Base-by-base conservation (phyloP, 2,329 filamentous ascomycete species). In the Trichophyton rubrum region DNA sequence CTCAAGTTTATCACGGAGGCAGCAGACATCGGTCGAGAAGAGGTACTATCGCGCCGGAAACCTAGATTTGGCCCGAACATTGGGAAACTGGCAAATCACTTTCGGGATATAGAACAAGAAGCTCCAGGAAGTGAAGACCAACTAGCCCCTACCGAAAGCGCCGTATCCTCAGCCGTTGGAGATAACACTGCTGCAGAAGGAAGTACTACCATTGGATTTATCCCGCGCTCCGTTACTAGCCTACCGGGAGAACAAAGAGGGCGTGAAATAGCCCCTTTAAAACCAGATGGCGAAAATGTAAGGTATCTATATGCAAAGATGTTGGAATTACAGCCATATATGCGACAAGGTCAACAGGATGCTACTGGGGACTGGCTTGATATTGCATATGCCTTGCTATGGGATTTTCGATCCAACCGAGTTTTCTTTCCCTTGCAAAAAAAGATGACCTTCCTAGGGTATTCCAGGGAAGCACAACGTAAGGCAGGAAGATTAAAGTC, bases 1-100 rank as follows among this genome's bases (percentile, higher is more conserved):
- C 82, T 90, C 62, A 85, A 87, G 62, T 82, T 90, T 58, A 84
- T 89, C 56, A 87, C 86, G 38, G 87, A 95, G 70, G 85, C 89
- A 7, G 81, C 92, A 66, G 79, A 83, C 35, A 75, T 90, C 33
- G 79, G 79, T n/a, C 75, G 75, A 69, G 72, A 73, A 60, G 72
- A 75, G 63, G 56, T 67, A 68, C 61, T 69, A 63, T 53, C 66
- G 68, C 60, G 68, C 66, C 59, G 67, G 69, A 61, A 73, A 69
- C 64, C 71, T 72, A 55, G 56, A 41, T 56, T 60, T 56, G 62
- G 64, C 53, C 71, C 71, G 7, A 68, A 73, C 38, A 69, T 75
- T n/a, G 72, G 72, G 49, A 72, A 75, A 51, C 67, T 76, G n/a
- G 73, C 70, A 33, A 71, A 66, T 61, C 73, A 75, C 56, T 74